Evolutionary conservation across 352 stramenopile genomes (phyloP).

Genomic region (Globisporangium alternatum): DNA sequence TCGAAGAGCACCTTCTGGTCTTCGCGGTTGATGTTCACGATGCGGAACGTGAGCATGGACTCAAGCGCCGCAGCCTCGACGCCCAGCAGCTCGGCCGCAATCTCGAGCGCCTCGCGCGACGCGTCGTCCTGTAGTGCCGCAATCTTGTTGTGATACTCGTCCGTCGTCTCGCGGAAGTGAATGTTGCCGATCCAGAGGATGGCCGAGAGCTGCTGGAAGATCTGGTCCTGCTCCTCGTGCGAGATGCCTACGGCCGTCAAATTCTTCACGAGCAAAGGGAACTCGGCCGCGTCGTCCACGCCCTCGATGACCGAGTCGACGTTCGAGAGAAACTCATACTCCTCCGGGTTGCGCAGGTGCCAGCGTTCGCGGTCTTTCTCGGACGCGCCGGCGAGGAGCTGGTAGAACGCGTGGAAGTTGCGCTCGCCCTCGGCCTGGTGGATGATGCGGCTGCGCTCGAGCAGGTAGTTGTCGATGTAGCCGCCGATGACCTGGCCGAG

Average conservation of each 20-base stretch:
- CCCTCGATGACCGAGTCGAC: constrained; percentile 66
- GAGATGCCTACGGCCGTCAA: constrained; percentile 73
- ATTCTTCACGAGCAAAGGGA: constrained; percentile 51
- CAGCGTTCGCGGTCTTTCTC: constrained; percentile 47
- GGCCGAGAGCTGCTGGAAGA: constrained; percentile 77
- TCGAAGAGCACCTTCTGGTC: constrained; percentile 80
- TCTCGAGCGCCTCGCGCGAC: constrained; percentile 51
- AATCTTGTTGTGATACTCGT: constrained; percentile 73
- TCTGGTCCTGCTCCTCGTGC: constrained; percentile 59
- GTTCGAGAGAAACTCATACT: constrained; percentile 72
- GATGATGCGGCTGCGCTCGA: constrained; percentile 91
- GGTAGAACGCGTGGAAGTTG: constrained; percentile 95
- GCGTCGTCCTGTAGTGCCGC: constrained; percentile 56
- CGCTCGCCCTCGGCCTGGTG: constrained; percentile 85
- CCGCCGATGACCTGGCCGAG: constrained; percentile 77
- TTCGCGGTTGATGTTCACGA: constrained; percentile 76
- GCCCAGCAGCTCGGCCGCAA: constrained; percentile 58
- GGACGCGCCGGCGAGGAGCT: constrained; percentile 77
- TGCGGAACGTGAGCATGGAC: constrained; percentile 71
- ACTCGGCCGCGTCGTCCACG: constrained; percentile 75
- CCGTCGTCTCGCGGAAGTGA: constrained; percentile 67
- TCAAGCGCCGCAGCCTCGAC: constrained; percentile 63
- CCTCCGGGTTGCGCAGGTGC: constrained; percentile 45
- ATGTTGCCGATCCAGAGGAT: constrained; percentile 88
- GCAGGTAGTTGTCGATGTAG: constrained; percentile 88